Percentiles rank a stretch among this genome's conserved stretches.
phyloP scores from a whole-genome alignment of 768 basidiomycete species.

The Leccinellum albellum region DNA sequence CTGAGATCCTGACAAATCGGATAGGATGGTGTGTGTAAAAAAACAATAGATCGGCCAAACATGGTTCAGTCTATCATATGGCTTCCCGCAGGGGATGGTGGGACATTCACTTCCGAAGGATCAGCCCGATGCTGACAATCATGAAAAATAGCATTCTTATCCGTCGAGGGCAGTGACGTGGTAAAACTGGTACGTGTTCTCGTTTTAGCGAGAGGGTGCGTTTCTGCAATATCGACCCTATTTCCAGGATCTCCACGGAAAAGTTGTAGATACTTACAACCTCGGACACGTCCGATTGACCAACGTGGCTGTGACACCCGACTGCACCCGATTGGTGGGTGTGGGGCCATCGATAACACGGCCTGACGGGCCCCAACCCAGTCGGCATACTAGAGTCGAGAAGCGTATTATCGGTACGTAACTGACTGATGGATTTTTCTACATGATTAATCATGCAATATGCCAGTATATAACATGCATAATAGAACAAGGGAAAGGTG shows the following conservation, averaged over 20 bases:
- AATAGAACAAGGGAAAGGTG: slow-evolving; percentile 44
- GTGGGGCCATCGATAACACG: slow-evolving; percentile 47
- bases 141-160: slow-evolving; percentile 42
- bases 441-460: slow-evolving; percentile 1
- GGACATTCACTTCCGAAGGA: slow-evolving; percentile 4
- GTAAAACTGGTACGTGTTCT: slow-evolving; percentile 39
- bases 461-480: slow-evolving; percentile 46
- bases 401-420: slow-evolving; percentile 50
- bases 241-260: slow-evolving; percentile 42
- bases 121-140: slow-evolving; percentile 11
- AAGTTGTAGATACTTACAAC: slow-evolving; percentile 40
- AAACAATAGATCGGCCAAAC: slow-evolving; percentile 46
- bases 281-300: slow-evolving; percentile 45
- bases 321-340: slow-evolving; percentile 43
- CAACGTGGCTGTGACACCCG: slow-evolving; percentile 49
- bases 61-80: slow-evolving; percentile 50
- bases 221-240: slow-evolving; percentile 14
- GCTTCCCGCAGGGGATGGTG: slow-evolving; percentile 49
- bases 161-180: slow-evolving; percentile 47
- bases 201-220: slow-evolving; percentile 1
- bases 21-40: slow-evolving; percentile 49
- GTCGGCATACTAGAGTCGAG: slow-evolving; percentile 45
- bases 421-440: not conserved
- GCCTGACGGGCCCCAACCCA: slow-evolving; percentile 42
- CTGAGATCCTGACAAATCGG: slow-evolving; percentile 4